Evolutionary conservation across 805 yeast genomes (phyloP).

Genomic region (Ogataea siamensis): DNA sequence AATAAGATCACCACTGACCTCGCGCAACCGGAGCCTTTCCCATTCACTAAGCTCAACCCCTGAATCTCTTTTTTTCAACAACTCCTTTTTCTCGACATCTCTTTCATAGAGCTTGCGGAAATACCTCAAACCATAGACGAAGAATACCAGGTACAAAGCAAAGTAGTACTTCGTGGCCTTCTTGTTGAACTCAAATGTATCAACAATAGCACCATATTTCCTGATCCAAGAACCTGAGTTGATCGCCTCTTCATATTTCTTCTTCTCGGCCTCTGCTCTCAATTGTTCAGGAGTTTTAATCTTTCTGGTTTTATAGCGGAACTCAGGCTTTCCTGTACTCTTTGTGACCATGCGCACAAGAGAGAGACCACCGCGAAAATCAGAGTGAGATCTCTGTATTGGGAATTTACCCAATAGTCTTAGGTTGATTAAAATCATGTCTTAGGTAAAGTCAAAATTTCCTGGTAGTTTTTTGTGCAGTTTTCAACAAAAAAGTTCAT

Average conservation of each 20-base stretch:
- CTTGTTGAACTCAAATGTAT: conserved; percentile 57
- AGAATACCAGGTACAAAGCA: conserved; percentile 54
- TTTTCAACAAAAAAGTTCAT: conserved; percentile 8
- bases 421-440: conserved; percentile 2
- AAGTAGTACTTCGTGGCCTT: conserved; percentile 63
- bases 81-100: conserved; percentile 53
- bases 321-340: conserved; percentile 21
- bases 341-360: neutral
- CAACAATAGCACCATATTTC: conserved; percentile 53
- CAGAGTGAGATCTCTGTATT: neutral
- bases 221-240: conserved; percentile 34
- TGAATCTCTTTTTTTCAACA: conserved; percentile 30
- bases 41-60: conserved; percentile 53
- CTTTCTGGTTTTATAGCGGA: conserved; percentile 29
- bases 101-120: conserved; percentile 65
- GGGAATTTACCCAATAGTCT: conserved; percentile 1
- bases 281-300: conserved; percentile 30
- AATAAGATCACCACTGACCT: conserved; percentile 52
- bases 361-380: neutral
- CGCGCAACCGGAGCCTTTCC: conserved; percentile 60
- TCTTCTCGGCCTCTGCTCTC: conserved; percentile 29
- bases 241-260: conserved; percentile 33
- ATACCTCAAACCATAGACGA: conserved; percentile 59
- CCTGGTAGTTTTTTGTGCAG: conserved; percentile 4
- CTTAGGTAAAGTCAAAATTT: neutral